Percentiles rank a stretch among this genome's conserved stretches.
These are phyloP conservation scores for Cordyceps farinosa DNA, from an alignment of 2,329 filamentous ascomycete genomes.

Conservation along the genomic window DNA sequence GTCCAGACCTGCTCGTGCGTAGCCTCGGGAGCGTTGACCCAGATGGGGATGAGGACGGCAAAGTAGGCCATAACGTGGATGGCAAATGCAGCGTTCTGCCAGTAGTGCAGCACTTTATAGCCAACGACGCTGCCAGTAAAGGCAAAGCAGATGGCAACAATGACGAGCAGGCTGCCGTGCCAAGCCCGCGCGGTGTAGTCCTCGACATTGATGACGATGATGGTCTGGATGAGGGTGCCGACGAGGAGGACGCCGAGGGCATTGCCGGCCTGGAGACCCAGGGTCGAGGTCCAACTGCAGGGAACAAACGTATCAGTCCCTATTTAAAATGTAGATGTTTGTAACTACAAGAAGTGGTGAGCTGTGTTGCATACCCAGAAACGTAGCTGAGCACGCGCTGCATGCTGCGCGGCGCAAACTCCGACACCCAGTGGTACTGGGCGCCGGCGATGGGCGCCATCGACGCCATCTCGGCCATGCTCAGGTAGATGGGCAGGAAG, in stretches of 20 bases:
- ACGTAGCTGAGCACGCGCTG: slow-evolving; percentile 7
- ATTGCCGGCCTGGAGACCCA: slow-evolving; percentile 22
- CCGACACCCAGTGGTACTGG: slow-evolving; percentile 1
- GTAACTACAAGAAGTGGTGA: no score
- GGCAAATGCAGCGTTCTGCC: slow-evolving; percentile 20
- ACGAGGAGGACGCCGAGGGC: slow-evolving; percentile 19
- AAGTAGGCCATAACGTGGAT: slow-evolving; percentile 17
- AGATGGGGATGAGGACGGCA: slow-evolving; percentile 18
- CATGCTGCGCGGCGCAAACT: slow-evolving; percentile 15
- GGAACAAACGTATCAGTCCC: background rate
- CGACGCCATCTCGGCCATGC: slow-evolving; percentile 22
- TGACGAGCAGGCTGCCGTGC: slow-evolving; percentile 19
- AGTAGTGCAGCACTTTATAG: slow-evolving; percentile 14
- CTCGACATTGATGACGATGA: slow-evolving; percentile 15
- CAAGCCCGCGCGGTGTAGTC: slow-evolving; percentile 16
- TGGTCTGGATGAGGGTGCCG: slow-evolving; percentile 19
- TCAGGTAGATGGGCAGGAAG: slow-evolving; percentile 9
- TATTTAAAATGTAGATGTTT: background rate
- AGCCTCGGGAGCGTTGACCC: slow-evolving; percentile 19
- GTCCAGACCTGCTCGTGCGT: slow-evolving; percentile 19
- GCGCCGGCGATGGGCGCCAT: slow-evolving; percentile 23
- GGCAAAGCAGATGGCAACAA: slow-evolving; percentile 12
- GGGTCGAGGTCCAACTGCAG: slow-evolving; percentile 19
- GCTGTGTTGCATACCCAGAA: background rate
- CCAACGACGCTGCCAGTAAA: slow-evolving; percentile 14